Percentiles rank a stretch among this genome's conserved stretches.
These are phyloP conservation scores for Leccinum variicolor DNA, from an alignment of 768 basidiomycete genomes.

Conservation along the genomic window DNA sequence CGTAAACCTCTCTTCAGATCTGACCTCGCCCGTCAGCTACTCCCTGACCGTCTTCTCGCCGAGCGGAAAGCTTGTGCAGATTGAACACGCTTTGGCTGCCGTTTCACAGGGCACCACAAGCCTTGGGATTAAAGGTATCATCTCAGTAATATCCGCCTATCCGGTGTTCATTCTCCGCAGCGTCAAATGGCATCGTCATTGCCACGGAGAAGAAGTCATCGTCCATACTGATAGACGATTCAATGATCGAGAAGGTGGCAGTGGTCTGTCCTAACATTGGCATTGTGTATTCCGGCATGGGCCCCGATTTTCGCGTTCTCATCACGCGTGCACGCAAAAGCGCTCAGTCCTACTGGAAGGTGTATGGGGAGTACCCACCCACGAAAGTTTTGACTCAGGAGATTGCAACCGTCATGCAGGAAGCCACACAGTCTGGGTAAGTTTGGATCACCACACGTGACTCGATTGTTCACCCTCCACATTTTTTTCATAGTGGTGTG, in stretches of 20 bases:
- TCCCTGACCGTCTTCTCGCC: conserved; percentile 99
- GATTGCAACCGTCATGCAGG: conserved; percentile 97
- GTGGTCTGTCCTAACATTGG: conserved; percentile 98
- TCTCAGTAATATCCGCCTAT: conserved; percentile 25
- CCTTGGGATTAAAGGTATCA: conserved; percentile 93
- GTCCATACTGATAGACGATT: conserved; percentile 96
- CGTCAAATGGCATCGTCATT: conserved; percentile 98
- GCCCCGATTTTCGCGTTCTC: conserved; percentile 95
- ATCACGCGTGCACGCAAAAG: conserved; percentile 94
- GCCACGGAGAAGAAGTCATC: conserved; percentile 99
- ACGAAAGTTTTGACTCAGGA: conserved; percentile 96
- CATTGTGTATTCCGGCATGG: conserved; percentile 99
- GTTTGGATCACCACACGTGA: conserved; percentile 30
- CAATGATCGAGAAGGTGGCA: conserved; percentile 96
- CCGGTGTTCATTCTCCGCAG: conserved; percentile 40
- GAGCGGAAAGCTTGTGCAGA: conserved; percentile 98
- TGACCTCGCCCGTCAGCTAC: conserved; percentile 56
- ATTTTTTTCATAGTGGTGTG: conserved; percentile 73
- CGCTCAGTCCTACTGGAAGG: conserved; percentile 99
- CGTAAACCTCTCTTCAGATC: conserved; percentile 17
- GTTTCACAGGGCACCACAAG: conserved; percentile 95
- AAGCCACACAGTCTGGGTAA: conserved; percentile 98
- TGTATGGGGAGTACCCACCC: conserved; percentile 97
- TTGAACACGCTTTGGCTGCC: conserved; percentile 98
- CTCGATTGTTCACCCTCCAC: conserved; percentile 28